Conservation (phyloP, 2,329 filamentous ascomycete species). For the Trichoderma arundinaceum region DNA sequence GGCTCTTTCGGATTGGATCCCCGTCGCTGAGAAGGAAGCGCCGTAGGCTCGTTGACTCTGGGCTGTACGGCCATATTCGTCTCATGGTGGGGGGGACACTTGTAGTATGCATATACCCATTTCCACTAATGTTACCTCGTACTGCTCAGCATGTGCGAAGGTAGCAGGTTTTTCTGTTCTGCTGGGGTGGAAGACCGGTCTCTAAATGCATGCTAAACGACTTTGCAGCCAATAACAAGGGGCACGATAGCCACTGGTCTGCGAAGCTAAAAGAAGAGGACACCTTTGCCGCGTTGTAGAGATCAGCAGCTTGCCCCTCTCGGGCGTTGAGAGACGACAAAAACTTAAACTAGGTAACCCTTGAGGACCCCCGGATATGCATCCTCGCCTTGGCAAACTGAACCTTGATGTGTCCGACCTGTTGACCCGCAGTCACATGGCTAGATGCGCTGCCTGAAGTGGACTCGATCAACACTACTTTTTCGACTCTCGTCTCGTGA, state of each 20-base stretch:
- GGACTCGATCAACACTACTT: conserved; percentile 23
- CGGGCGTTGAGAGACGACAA: conserved; percentile 5
- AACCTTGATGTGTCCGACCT: neutral
- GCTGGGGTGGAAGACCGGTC: neutral
- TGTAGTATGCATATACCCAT: conserved; percentile 7
- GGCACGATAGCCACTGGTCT: neutral
- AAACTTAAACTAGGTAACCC: conserved; percentile 20
- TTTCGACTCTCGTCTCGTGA: conserved; percentile 26
- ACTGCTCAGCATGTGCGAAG: conserved; percentile 21
- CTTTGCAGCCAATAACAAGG: conserved; percentile 19
- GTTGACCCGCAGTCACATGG: conserved; percentile 31
- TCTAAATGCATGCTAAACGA: conserved; percentile 25
- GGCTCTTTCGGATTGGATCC: conserved; percentile 18
- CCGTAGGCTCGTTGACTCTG: neutral
- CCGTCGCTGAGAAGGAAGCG: neutral
- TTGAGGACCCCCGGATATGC: conserved; percentile 5
- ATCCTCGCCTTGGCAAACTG: conserved; percentile 18
- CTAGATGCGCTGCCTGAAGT: conserved; percentile 6
- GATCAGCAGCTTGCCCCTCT: conserved; percentile 18
- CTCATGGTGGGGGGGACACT: conserved; percentile 19
- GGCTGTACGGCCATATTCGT: conserved; percentile 11
- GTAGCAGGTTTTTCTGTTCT: conserved; percentile 3
- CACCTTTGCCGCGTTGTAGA: neutral
- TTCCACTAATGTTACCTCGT: conserved; percentile 8
- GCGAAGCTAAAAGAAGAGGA: neutral